A percentile compares a stretch with the other conserved stretches of the same genome.
Conservation (phyloP, 2,329 filamentous ascomycete genomes). For the Cytospora schulzeri region DNA sequence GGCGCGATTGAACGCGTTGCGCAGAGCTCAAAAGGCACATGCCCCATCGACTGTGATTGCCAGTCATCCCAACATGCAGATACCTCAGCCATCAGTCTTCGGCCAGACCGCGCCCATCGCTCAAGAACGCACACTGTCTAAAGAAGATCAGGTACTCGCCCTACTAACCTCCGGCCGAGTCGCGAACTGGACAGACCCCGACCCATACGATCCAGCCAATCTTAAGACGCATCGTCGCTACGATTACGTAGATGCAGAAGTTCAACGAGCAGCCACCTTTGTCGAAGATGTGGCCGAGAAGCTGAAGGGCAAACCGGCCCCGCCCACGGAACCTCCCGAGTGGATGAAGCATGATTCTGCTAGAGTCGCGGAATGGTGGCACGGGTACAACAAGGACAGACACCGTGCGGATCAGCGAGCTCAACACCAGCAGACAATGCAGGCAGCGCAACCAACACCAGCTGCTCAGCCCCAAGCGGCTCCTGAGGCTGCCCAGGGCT, state of each 20-base stretch:
- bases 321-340: conserved; percentile 53
- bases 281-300: conserved; percentile 47
- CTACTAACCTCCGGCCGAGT: conserved; percentile 49
- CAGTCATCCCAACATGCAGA: conserved; percentile 8
- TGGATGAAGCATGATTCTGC: conserved; percentile 52
- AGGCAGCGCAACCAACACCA: conserved; percentile 3
- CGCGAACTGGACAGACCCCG: conserved; percentile 46
- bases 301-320: conserved; percentile 50
- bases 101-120: not conserved
- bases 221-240: conserved; percentile 37
- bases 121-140: conserved; percentile 35
- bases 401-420: conserved; percentile 28
- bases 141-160: conserved; percentile 45
- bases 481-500: conserved; percentile 28
- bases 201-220: conserved; percentile 41
- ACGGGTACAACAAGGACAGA: conserved; percentile 46
- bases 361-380: conserved; percentile 55
- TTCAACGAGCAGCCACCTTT: conserved; percentile 46
- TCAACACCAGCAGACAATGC: conserved; percentile 26
- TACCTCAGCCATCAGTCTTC: conserved; percentile 36
- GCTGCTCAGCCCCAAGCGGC: conserved; percentile 19
- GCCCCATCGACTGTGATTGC: conserved; percentile 10
- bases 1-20: conserved; percentile 46
- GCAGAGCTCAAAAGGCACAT: conserved; percentile 36
- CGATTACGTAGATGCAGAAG: conserved; percentile 46